These are phyloP conservation scores for Fragilaria crotonensis DNA, from an alignment of 108 stramenopile species.

Conservation along the genomic window DNA sequence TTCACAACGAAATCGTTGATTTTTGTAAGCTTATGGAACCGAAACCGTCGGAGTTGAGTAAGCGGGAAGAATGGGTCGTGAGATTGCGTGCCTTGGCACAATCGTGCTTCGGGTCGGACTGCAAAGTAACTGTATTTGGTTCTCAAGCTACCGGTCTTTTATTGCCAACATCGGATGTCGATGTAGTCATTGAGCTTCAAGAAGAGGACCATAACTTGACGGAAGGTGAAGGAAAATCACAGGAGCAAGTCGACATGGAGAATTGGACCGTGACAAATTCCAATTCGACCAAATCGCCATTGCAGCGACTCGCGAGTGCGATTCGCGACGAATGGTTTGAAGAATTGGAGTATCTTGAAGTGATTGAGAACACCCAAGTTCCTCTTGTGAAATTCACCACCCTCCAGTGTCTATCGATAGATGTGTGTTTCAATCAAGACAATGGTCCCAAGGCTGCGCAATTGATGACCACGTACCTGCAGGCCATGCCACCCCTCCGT, in stretches of 20 bases:
- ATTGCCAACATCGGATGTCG: constrained; percentile 83
- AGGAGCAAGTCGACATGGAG: constrained; percentile 24
- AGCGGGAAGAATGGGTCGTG: constrained; percentile 42
- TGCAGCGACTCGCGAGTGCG: constrained; percentile 47
- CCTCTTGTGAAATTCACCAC: constrained; percentile 95
- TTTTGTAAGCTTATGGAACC: constrained; percentile 87
- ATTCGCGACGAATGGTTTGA: constrained; percentile 49
- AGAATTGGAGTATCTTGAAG: constrained; percentile 76
- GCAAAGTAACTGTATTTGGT: constrained; percentile 83
- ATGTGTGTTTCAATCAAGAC: constrained; percentile 82
- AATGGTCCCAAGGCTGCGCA: constrained; percentile 65
- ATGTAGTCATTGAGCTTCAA: constrained; percentile 52
- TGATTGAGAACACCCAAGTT: constrained; percentile 82
- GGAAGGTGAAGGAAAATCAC: constrained; percentile 11
- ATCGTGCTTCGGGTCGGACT: constrained; percentile 26
- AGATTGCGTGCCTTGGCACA: constrained; percentile 40
- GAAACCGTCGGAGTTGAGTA: constrained; percentile 47
- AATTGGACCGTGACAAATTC: constrained; percentile 16
- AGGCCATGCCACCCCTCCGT: constrained; percentile 78
- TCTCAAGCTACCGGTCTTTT: constrained; percentile 84
- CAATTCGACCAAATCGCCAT: constrained; percentile 11
- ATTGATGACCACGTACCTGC: constrained; percentile 71
- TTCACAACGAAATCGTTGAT: constrained; percentile 96
- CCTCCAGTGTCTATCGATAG: constrained; percentile 50
- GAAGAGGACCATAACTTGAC: constrained; percentile 5